Evolutionary conservation across 306 rosid genomes (phyloP), one percentile per base, ranked within the genome.

Genomic region (Ormosia semicastrata): DNA sequence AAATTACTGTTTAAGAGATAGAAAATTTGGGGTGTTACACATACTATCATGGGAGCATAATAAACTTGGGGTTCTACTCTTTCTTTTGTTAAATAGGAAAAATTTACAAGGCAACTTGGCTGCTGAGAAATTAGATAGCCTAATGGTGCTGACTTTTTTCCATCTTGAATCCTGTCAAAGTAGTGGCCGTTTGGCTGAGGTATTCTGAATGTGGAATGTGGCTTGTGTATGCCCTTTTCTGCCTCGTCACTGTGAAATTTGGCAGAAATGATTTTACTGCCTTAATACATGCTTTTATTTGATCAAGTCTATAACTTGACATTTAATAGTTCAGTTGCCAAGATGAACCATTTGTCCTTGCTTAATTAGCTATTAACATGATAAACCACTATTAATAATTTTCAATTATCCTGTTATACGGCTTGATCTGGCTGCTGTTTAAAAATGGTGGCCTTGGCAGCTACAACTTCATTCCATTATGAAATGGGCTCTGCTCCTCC

Each of bases 121-220:
- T 81, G 93, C 89, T 41, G 97, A 90, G 75, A 90, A 86, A 59
- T 84, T 95, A 71, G 99, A 95, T 85, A 87, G 93, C 86, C 75
- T 95, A 66, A 88, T 95, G 80, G 94, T 82, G 66, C 81, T 87
- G 69, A 89, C 90, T n/a, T 88, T 95, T 84, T 91, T 92, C 84
- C 98, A 95, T 84, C 96, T 95, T 68, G 91, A 95, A 81, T 80
- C 92, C 76, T 89, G 97, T 81, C 89, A 89, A 85, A 91, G 36
- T 71, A 82, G 66, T 85, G 97, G 91, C 65, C 97, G 99, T 68
- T 87, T 95, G 82, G 69, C 54, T 11, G 87, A 92, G 99, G 99
- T 95, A 85, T 54, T 83, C 37, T 9, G n/a, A 67, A 18, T n/a
- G 77, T 39, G 10, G 4, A 57, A 40, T 65, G 57, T 24, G 53